A percentile compares a stretch with the other conserved stretches of the same genome.
phyloP scores from a whole-genome alignment of 805 yeast species.

The Saccharomycopsis selenospora region DNA sequence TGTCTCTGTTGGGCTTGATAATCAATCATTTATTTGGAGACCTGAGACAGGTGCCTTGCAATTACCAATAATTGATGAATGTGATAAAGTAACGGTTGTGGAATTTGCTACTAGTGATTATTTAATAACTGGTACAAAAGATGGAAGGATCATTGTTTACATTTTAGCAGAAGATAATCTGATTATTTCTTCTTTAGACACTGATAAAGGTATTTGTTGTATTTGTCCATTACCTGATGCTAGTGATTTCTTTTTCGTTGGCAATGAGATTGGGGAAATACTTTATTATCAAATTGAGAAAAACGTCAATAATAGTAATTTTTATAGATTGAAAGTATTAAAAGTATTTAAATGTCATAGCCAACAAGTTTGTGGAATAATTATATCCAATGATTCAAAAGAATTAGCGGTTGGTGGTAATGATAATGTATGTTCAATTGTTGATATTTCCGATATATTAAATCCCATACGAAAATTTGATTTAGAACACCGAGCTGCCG shows the following conservation, averaged over 20 bases:
- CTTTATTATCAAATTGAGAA: constrained; percentile 33
- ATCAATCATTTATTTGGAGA: constrained; percentile 57
- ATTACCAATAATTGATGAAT: constrained; percentile 28
- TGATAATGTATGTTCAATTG: constrained; percentile 71
- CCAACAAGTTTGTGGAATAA: constrained; percentile 61
- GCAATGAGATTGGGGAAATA: constrained; percentile 61
- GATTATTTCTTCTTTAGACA: constrained; percentile 24
- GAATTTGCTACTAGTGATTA: constrained; percentile 44
- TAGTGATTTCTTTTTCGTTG: constrained; percentile 40
- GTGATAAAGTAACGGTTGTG: constrained; percentile 47
- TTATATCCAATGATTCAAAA: constrained; percentile 44
- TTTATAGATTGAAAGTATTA: constrained; percentile 24
- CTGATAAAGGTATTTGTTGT: constrained; percentile 44
- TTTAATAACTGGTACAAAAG: constrained; percentile 50
- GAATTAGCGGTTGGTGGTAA: constrained; percentile 79
- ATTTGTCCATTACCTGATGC: constrained; percentile 50
- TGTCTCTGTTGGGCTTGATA: constrained; percentile 61
- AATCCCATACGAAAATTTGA: constrained; percentile 40
- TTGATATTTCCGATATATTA: constrained; percentile 48
- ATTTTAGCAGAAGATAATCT: constrained; percentile 27
- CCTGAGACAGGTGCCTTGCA: constrained; percentile 41
- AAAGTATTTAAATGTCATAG: constrained; percentile 39
- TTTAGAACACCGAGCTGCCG: constrained; percentile 75
- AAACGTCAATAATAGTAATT: neutral
- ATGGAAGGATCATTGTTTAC: constrained; percentile 46